These are phyloP conservation scores for Mycena maculata DNA, from an alignment of 768 basidiomycete species.

Conservation along the genomic window DNA sequence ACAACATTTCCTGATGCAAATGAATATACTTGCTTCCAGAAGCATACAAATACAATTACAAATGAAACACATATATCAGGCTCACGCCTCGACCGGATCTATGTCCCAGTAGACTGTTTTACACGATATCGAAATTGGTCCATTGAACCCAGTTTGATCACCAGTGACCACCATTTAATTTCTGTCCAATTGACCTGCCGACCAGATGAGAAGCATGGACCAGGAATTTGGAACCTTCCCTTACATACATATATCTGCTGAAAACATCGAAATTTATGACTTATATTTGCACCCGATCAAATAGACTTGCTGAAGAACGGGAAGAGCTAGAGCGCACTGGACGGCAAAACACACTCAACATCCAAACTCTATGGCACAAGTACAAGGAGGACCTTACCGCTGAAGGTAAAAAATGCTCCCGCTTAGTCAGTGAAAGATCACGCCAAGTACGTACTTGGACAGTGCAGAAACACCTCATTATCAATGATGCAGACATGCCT, in stretches of 20 bases:
- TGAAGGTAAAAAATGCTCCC: no score
- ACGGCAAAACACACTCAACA: no score
- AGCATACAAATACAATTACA: neutral
- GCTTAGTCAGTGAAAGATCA: no score
- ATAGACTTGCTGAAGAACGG: neutral
- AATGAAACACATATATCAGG: neutral
- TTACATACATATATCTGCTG: neutral
- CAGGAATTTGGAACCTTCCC: neutral
- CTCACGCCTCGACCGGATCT: constrained; percentile 14
- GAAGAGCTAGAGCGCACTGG: no score
- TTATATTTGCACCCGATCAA: neutral
- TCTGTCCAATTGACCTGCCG: constrained; percentile 2
- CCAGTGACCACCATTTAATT: constrained; percentile 1
- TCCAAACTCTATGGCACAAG: no score
- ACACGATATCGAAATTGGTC: constrained; percentile 1
- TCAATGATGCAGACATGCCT: neutral
- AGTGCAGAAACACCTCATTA: neutral
- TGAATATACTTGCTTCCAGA: constrained; percentile 16
- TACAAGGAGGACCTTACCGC: no score
- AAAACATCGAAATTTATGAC: neutral
- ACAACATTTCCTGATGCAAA: constrained; percentile 8
- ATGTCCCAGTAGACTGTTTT: constrained; percentile 11
- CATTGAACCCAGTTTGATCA: neutral
- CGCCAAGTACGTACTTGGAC: no score
- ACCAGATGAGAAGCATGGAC: constrained; percentile 1